Percentiles rank a stretch among this genome's conserved stretches.
These are phyloP conservation scores for Larix sibirica DNA, from an alignment of 83 land plant species.

Conservation along the genomic window DNA sequence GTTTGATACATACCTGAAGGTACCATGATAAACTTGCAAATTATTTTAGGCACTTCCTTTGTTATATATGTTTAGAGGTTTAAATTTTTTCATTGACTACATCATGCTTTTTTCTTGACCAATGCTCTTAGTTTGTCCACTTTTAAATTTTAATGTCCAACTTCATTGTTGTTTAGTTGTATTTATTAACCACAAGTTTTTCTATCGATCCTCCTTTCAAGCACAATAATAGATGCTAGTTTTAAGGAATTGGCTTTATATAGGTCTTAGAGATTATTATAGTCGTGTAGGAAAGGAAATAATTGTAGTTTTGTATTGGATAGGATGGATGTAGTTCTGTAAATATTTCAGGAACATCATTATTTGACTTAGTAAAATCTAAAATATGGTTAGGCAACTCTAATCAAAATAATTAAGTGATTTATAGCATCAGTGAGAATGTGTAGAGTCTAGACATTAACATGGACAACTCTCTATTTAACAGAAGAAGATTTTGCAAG, in stretches of 20 bases:
- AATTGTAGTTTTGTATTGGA: background rate
- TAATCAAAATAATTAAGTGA: no score
- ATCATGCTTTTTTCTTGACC: no score
- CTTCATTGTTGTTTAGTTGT: background rate
- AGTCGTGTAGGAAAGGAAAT: background rate
- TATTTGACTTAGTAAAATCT: slow-evolving; percentile 23
- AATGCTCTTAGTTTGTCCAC: no score
- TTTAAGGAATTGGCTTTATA: background rate
- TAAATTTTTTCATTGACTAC: no score
- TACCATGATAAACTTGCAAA: slow-evolving; percentile 3
- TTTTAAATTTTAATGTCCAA: background rate
- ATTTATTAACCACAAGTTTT: background rate
- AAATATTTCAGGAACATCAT: slow-evolving; percentile 43
- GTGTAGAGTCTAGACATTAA: no score
- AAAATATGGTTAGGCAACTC: slow-evolving; percentile 49
- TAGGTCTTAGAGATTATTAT: background rate
- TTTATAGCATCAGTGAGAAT: no score
- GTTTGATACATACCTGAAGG: slow-evolving; percentile 64
- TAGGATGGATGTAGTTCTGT: background rate
- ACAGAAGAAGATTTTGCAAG: no score
- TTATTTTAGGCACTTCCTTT: background rate
- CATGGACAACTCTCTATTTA: no score
- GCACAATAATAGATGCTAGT: background rate
- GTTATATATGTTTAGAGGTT: background rate
- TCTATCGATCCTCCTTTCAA: background rate